phyloP scores from a whole-genome alignment of 371 early-diverging fungal species.

The Mucor indicus region DNA sequence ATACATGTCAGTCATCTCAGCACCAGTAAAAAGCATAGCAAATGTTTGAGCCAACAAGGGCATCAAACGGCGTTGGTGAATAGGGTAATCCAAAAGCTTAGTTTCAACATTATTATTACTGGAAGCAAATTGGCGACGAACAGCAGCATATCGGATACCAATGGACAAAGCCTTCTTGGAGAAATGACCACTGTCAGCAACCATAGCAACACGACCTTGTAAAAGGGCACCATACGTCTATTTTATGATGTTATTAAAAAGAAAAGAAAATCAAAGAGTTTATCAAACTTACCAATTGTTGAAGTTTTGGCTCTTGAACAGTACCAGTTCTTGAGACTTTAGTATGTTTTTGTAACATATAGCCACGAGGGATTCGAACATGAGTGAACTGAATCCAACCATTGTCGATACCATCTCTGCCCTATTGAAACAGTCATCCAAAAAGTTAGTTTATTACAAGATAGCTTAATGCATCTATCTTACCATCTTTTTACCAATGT shows the following conservation, averaged over 20 bases:
- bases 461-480: too few relatives aligned
- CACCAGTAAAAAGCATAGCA: conserved; percentile 88
- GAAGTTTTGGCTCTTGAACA: conserved; percentile 64
- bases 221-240: conserved; percentile 84
- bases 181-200: conserved; percentile 82
- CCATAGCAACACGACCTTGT: conserved; percentile 89
- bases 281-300: conserved; percentile 36
- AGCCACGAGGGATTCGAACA: conserved; percentile 74
- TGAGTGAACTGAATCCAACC: conserved; percentile 86
- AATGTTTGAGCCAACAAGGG: conserved; percentile 88
- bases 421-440: conserved; percentile 21
- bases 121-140: conserved; percentile 83
- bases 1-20: conserved; percentile 80
- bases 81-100: conserved; percentile 81
- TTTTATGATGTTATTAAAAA: too few relatives aligned
- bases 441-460: too few relatives aligned
- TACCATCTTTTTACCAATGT: conserved; percentile 72
- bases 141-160: conserved; percentile 87
- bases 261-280: too few relatives aligned
- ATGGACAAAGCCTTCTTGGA: conserved; percentile 90
- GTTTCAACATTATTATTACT: conserved; percentile 13
- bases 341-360: conserved; percentile 92
- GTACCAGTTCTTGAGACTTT: conserved; percentile 81
- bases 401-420: conserved; percentile 81
- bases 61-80: conserved; percentile 90